A percentile compares a stretch with the other conserved stretches of the same genome.
Evolutionary conservation across 768 basidiomycete genomes (phyloP).

Genomic region (Kondoa subrosea): DNA sequence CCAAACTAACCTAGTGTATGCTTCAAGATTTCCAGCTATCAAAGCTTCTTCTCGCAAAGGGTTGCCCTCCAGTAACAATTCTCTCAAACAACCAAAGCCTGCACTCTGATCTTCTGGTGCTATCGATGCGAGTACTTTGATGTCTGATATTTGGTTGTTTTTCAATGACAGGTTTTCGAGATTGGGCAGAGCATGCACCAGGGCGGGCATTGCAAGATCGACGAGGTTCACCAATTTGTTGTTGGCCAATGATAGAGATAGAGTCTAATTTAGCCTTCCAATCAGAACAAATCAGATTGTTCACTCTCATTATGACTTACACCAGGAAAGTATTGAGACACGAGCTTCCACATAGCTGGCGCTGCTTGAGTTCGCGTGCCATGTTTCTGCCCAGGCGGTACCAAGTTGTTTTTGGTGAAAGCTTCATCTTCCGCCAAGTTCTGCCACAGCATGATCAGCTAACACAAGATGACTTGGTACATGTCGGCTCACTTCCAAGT

Average conservation of each 20-base stretch:
- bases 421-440: conserved; percentile 61
- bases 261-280: conserved; percentile 28
- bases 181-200: conserved; percentile 59
- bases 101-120: conserved; percentile 12
- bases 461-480: conserved; percentile 19
- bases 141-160: conserved; percentile 42
- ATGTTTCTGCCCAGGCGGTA: conserved; percentile 51
- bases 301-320: too few species aligned
- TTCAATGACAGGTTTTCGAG: conserved; percentile 64
- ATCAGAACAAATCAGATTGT: background rate
- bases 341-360: conserved; percentile 75
- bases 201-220: conserved; percentile 39
- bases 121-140: background rate
- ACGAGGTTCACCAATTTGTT: conserved; percentile 50
- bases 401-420: conserved; percentile 52
- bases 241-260: conserved; percentile 67
- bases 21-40: conserved; percentile 43
- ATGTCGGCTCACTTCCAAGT: conserved; percentile 53
- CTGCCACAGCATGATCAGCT: conserved; percentile 33
- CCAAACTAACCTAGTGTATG: conserved; percentile 49
- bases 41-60: conserved; percentile 52
- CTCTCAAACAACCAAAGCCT: conserved; percentile 33
- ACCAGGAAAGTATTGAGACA: conserved; percentile 56
- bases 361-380: conserved; percentile 40
- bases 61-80: conserved; percentile 57